phyloP scores from a whole-genome alignment of 805 yeast species.

The Kluyveromyces lactis region DNA sequence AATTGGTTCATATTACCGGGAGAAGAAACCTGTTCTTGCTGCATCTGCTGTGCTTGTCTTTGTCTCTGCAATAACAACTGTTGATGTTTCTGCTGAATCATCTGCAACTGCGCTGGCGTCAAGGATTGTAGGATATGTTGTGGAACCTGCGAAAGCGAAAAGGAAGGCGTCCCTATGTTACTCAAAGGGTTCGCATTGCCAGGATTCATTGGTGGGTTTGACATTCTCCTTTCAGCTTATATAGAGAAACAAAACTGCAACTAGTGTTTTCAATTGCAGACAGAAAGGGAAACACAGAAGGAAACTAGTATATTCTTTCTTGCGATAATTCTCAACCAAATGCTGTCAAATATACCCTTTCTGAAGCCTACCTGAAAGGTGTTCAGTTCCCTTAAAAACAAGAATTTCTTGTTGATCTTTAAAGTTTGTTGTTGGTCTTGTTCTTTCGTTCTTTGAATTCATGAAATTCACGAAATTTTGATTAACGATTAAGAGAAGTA shows the following conservation, averaged over 20 bases:
- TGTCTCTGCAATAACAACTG: conserved; percentile 24
- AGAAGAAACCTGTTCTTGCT: conserved; percentile 3
- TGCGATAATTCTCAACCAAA: too few relatives aligned
- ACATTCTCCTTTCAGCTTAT: too few relatives aligned
- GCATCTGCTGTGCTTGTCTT: conserved; percentile 21
- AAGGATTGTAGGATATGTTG: conserved; percentile 25
- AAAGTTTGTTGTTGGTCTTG: neutral
- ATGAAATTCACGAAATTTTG: neutral
- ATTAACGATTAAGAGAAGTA: neutral
- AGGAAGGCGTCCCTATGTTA: conserved; percentile 29
- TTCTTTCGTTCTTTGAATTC: neutral
- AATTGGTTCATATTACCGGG: conserved; percentile 2
- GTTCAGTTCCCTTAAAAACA: too few relatives aligned
- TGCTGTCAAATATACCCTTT: too few relatives aligned
- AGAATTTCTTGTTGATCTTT: too few relatives aligned
- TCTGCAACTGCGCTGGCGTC: conserved; percentile 25
- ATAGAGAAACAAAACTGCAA: too few relatives aligned
- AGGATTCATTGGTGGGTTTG: conserved; percentile 6
- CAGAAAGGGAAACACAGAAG: too few relatives aligned
- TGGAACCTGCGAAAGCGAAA: conserved; percentile 27
- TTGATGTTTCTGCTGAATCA: conserved; percentile 30
- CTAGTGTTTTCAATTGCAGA: too few relatives aligned
- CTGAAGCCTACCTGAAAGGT: too few relatives aligned
- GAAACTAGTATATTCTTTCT: too few relatives aligned
- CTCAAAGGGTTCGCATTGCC: conserved; percentile 18